Base-by-base conservation (phyloP, 352 stramenopile genomes). In the Globisporangium abappressorium region DNA sequence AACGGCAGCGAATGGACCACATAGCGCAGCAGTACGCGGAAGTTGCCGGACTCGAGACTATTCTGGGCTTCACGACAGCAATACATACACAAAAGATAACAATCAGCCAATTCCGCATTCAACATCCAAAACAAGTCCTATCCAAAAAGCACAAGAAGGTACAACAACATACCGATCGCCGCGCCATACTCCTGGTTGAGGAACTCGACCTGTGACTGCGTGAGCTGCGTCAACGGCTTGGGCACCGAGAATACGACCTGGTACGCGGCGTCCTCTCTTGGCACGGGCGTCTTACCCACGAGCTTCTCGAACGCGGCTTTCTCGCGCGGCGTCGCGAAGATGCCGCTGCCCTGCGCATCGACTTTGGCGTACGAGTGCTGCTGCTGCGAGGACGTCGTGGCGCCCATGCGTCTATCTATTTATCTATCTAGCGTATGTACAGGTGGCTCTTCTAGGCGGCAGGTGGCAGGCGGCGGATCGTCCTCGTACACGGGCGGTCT, bases 231-330 rank as follows among this genome's bases (percentile, higher is more conserved):
- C 14, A 94, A 72, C 53, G 77, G 60, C 69, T 70, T 75, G 2
- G 79, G 49, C 18, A 74, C 46, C 4, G 72, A 58, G 47, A 93
- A 74, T 28, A 94, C 69, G 24, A 74, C 68, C 47, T 77, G 63
- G 58, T 89, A 93, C 56, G 79, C 83, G 12, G 64, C 43, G 58
- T 94, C 82, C 24, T 89, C 82, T 43, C 76, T 74, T 3, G 77
- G 64, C 41, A 89, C 69, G 4, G 80, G 70, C 33, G 70, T 66
- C 53, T 79, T 75, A 55, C 81, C 81, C n/a, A 90, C 75, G 62
- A 94, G 84, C 69, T 85, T 92, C 67, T 94, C 83, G 66, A 93
- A 88, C 5, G 87, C 84, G 14, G 70, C 68, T 58, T 82, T 80
- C 71, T 91, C 80, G 15, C 70, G 70, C 3, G 69, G 62, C 53